Evolutionary conservation across 1,284 basidiomycete species (phyloP), one percentile per base, ranked within the genome.

Genomic region (Trametes polyzona): DNA sequence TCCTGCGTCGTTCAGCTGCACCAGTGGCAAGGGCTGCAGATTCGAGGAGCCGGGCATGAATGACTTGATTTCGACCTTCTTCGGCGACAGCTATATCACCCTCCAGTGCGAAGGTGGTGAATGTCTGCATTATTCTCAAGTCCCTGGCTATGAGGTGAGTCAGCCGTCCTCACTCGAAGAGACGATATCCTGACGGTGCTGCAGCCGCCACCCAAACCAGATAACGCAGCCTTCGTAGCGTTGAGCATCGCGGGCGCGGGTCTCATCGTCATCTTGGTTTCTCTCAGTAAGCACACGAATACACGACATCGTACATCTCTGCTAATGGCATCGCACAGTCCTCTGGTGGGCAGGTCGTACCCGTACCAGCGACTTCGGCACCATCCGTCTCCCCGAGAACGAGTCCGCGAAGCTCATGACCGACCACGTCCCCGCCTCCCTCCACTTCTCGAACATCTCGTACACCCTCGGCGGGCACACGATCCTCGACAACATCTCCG

Each of bases 31-130:
- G 63, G 85, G 82, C 3, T 98, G 96, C 76, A 84, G 81, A 59
- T 99, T 99, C 67, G 90, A 95, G 70, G 96, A 99, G 68, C 93
- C 94, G 0, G 94, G 92, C 0, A 98, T 98, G 96, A 97, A 98
- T 70, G 81, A 88, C 32, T 82, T 99, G 47, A 98, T 99, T 73
- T 86, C 90, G 67, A 88, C 91, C 63, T 88, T 99, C 62, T 98
- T 99, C 66, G 96, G 93, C 8, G 96, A 99, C 72, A 79, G 78
- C 1, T 90, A 88, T 67, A 99, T 99, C 71, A 91, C 92, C 3
- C 81, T 98, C 49, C 74, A 88, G 43, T 99, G 96, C 67, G 78
- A 90, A 0, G 88, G 92, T 9, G 96, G 96, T 27, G 96, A 98
- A 74, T 98, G 96, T 70, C 72, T 99, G 68, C 94, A 97, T 70